phyloP scores from a whole-genome alignment of 345 rosid species.

The Linum usitatissimum region DNA sequence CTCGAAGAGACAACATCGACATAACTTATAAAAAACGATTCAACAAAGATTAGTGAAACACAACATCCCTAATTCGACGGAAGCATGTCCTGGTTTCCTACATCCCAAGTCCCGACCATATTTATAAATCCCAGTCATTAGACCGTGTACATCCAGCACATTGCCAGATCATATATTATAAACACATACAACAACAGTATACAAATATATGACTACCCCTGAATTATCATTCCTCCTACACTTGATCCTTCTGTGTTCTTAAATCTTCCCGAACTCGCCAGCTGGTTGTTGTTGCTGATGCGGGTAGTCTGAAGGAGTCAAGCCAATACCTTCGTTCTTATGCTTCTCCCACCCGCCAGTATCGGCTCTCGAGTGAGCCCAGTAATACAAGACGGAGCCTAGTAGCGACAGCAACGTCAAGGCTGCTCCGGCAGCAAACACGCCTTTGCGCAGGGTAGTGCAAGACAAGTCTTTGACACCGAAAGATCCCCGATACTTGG shows the following conservation, averaged over 20 bases:
- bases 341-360: conserved; percentile 98
- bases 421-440: conserved; percentile 92
- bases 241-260: background rate
- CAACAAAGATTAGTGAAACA: too few species aligned
- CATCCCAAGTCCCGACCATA: too few species aligned
- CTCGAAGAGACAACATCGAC: too few species aligned
- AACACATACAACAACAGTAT: too few species aligned
- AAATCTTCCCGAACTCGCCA: conserved; percentile 43
- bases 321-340: conserved; percentile 60
- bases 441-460: conserved; percentile 79
- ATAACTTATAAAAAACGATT: too few species aligned
- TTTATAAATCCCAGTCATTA: too few species aligned
- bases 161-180: too few species aligned
- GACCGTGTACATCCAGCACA: too few species aligned
- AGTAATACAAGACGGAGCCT: conserved; percentile 57
- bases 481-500: conserved; percentile 57
- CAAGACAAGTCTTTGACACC: conserved; percentile 41
- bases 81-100: too few species aligned
- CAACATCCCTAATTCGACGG: too few species aligned
- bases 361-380: conserved; percentile 78
- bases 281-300: conserved; percentile 32
- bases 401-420: conserved; percentile 59
- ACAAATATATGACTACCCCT: too few species aligned
- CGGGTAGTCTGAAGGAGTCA: conserved; percentile 36
- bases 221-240: too few species aligned